phyloP scores from a whole-genome alignment of 2,329 filamentous ascomycete species.

The Hypoxylon sp. region DNA sequence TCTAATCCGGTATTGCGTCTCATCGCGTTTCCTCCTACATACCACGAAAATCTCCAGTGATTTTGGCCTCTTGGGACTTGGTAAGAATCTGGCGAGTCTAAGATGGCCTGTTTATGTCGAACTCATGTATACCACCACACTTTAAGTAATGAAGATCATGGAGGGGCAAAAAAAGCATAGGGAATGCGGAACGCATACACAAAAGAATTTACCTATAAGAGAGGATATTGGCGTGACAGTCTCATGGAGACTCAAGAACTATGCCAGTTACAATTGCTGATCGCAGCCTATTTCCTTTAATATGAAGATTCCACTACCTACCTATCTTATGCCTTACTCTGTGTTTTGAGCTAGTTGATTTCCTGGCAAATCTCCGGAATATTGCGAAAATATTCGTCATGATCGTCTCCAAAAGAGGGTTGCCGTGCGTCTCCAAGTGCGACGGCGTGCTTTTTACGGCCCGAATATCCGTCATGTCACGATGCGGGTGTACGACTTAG shows the following conservation, averaged over 20 bases:
- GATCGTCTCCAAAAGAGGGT: conserved; percentile 1
- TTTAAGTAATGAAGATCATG: conserved; percentile 44
- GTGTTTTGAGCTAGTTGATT: conserved; percentile 2
- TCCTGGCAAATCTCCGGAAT: background rate
- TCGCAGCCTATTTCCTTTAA: conserved; percentile 33
- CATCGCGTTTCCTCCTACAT: conserved; percentile 11
- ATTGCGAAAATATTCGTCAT: conserved; percentile 1
- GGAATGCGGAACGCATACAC: conserved; percentile 32
- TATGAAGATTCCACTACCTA: conserved; percentile 27
- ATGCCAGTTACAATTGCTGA: conserved; percentile 33
- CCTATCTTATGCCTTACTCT: too few relatives aligned
- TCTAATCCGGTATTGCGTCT: conserved; percentile 8
- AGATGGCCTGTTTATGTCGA: conserved; percentile 22
- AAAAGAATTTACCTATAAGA: conserved; percentile 20
- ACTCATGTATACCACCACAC: conserved; percentile 42
- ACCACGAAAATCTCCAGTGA: conserved; percentile 25
- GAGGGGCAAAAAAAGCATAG: conserved; percentile 28
- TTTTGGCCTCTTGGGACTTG: conserved; percentile 19
- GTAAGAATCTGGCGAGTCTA: conserved; percentile 27
- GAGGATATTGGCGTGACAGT: conserved; percentile 24
- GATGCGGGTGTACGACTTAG: background rate
- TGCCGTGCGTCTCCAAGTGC: conserved; percentile 6
- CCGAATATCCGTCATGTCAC: conserved; percentile 20
- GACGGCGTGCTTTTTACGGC: conserved; percentile 14
- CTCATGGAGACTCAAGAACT: conserved; percentile 19